Base-by-base conservation (phyloP, 2,329 filamentous ascomycete genomes). In the Penicillium polonicum region DNA sequence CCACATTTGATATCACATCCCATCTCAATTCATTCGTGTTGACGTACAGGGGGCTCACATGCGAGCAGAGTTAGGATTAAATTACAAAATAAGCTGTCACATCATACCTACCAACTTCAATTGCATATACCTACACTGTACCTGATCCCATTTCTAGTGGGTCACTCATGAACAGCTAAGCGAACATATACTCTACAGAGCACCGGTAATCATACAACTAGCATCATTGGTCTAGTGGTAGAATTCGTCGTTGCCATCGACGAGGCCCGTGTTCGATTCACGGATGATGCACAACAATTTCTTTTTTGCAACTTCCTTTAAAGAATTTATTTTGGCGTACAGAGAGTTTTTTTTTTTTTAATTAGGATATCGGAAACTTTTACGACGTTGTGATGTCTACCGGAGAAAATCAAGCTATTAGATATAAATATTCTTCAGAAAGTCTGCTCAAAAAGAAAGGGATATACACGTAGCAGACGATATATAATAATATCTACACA, bases 201-300 rank as follows among this genome's bases (percentile, higher is more conserved):
- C 23, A 15, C 0, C 0, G 0, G 0, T 3, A 31, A 19, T 1
- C 55, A 57, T 36, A 23, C 31, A 41, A 64, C 27, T 44, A 70
- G 72, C 72, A 74, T 73, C 70, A 72, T 73, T 74, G 72, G 72
- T 74, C 72, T 74, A 74, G 72, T 74, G 72, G 72, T 74, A 74
- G 69, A 68, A 67, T 72, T 71, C 67, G 63, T 70, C 68, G 69
- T 72, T 70, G 69, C 68, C 70, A 76, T 76, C 74, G 74, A 77
- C 68, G 74, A 76, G 74, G 73, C 74, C 74, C 74, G 74, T 74
- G 74, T 76, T 76, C 74, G 74, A 76, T 76, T 76, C 74, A 74
- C 74, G 74, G 74, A 76, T 74, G 73, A 76, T 76, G 74, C 74
- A 76, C 33, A 53, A 1, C 4, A 53, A 50, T 68, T 63, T 62